Evolutionary conservation across 2,329 filamentous ascomycete genomes (phyloP).

Genomic region (Dactylellina parvicollis): DNA sequence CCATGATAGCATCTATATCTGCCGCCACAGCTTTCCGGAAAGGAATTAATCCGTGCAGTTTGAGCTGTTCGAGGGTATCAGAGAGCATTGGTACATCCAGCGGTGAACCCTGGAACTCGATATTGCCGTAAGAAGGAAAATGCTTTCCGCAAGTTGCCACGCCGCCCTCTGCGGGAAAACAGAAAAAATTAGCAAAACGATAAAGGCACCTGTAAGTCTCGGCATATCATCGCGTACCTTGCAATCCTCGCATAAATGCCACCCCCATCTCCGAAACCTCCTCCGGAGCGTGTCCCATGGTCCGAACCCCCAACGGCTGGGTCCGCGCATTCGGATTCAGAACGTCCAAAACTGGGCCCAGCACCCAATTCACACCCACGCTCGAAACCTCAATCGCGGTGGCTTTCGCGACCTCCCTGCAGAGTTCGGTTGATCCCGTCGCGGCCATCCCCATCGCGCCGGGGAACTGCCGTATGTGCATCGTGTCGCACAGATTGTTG

Average conservation of each 20-base stretch:
- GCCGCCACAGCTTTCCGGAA: constrained; percentile 89
- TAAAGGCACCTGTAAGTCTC: not conserved
- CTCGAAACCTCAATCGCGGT: constrained; percentile 92
- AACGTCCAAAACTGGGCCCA: constrained; percentile 93
- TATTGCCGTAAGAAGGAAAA: constrained; percentile 93
- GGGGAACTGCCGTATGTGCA: constrained; percentile 74
- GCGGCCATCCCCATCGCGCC: constrained; percentile 97
- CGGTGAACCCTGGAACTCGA: constrained; percentile 91
- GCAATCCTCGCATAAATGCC: constrained; percentile 80
- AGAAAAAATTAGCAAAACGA: constrained; percentile 15
- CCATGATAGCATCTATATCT: constrained; percentile 92
- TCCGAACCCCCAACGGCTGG: constrained; percentile 86
- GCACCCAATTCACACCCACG: constrained; percentile 93
- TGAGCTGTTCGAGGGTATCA: constrained; percentile 90
- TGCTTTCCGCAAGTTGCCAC: constrained; percentile 92
- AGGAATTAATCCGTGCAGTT: constrained; percentile 87
- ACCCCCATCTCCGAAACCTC: constrained; percentile 94
- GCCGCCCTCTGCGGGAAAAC: constrained; percentile 77
- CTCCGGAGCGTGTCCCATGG: constrained; percentile 90
- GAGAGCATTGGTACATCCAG: constrained; percentile 95
- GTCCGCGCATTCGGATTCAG: constrained; percentile 68
- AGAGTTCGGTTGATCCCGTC: constrained; percentile 82
- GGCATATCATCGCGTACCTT: constrained; percentile 27
- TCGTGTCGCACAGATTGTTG: constrained; percentile 47
- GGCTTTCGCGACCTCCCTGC: constrained; percentile 89